Evolutionary conservation across 331 rosid genomes (phyloP), one percentile per base, ranked within the genome.

Genomic region (Rosa hybrid): DNA sequence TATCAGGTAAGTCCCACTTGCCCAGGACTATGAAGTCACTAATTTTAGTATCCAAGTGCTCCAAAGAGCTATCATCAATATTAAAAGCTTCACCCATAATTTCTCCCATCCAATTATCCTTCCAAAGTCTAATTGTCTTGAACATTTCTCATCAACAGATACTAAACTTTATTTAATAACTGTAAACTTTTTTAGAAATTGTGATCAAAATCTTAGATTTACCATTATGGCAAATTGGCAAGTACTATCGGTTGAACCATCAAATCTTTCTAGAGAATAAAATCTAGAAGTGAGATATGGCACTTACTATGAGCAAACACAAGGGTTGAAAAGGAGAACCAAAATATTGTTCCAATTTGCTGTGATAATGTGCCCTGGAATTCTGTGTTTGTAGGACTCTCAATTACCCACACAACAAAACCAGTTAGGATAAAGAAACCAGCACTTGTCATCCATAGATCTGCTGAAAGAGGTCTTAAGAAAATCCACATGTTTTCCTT

Each of bases 301-400:
- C 54, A 14, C 59, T 75, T 75, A 81, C 84, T 56, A 16, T 81
- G 84, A 53, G 84, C 25, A 27, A 65, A 81, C 5, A 68, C n/a
- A 23, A 81, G 56, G 39, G 84, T 81, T 38, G 84, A 82, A 18
- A 82, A 82, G 53, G 76, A 72, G 65, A 72, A 67, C 75, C 71
- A 74, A 1, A 78, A 46, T 6, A 65, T 44, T 0, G 48, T 81
- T n/a, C 77, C 84, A 7, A 76, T 25, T 57, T 83, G 82, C 16
- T 64, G 51, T 12, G 65, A 10, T 12, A 30, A 3, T 10, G 82
- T 12, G 21, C 86, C 86, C 49, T 79, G 76, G 50, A 83, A 83
- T 10, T 67, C 80, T 10, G 14, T 6, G 67, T 83, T 83, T n/a
- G 3, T 38, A 9, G 74, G 76, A 57, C 12, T 67, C 65, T 83